Evolutionary conservation across 108 stramenopile species (phyloP).

Genomic region (Nannochloropsis salina): DNA sequence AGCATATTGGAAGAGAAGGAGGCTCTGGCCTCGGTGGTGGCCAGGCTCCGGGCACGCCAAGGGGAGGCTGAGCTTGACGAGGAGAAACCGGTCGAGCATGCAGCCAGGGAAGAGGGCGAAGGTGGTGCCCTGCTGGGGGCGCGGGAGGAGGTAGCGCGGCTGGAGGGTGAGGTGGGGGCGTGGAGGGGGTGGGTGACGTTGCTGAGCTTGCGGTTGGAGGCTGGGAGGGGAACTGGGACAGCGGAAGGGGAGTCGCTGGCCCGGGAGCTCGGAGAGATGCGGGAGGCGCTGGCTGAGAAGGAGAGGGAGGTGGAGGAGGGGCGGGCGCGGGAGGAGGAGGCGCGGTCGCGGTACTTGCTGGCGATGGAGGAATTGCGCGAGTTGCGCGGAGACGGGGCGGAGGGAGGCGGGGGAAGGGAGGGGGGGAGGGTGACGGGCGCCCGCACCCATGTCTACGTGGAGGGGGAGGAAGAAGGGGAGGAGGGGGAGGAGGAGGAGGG

Average conservation of each 20-base stretch:
- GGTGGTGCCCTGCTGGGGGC: not conserved
- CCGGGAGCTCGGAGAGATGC: not conserved
- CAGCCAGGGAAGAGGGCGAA: not conserved
- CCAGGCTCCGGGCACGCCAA: not conserved
- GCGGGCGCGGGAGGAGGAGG: not conserved
- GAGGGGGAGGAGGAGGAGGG: not conserved
- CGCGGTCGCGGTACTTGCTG: not conserved
- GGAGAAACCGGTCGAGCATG: not conserved
- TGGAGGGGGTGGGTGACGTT: no score
- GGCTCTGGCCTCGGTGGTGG: not conserved
- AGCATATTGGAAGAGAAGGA: not conserved
- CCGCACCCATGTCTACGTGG: not conserved
- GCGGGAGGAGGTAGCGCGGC: not conserved
- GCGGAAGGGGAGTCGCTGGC: not conserved
- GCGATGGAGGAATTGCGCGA: not conserved
- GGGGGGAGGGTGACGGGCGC: not conserved
- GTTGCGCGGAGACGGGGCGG: not conserved
- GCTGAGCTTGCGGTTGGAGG: no score
- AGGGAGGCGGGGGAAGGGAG: not conserved
- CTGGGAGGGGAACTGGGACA: not conserved
- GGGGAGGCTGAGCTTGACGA: not conserved
- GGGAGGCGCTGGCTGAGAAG: not conserved
- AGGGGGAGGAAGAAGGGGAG: not conserved
- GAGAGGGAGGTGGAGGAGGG: conserved; percentile 4
- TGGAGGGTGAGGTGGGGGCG: not conserved